Evolutionary conservation across 768 basidiomycete genomes (phyloP).

Genomic region (Boletus pseudopeckii): DNA sequence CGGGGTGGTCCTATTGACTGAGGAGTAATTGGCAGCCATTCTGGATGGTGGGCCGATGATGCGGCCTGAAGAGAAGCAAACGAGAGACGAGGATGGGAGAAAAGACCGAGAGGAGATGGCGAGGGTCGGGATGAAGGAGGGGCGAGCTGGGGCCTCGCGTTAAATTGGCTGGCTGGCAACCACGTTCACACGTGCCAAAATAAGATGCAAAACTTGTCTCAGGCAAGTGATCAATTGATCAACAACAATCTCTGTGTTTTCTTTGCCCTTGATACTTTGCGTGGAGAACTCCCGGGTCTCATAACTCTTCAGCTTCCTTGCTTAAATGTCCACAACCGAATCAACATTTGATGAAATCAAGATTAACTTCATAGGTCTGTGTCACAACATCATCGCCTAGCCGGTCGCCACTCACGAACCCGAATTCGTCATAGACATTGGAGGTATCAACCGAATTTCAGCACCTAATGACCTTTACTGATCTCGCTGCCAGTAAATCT

Average conservation of each 20-base stretch:
- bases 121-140: not conserved
- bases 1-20: conserved; percentile 36
- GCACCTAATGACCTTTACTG: not conserved
- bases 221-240: too few relatives aligned
- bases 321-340: not conserved
- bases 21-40: conserved; percentile 41
- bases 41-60: conserved; percentile 19
- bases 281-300: too few relatives aligned
- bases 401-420: not conserved
- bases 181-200: conserved; percentile 14
- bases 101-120: conserved; percentile 14
- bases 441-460: conserved; percentile 26
- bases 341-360: conserved; percentile 9
- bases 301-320: too few relatives aligned
- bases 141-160: not conserved
- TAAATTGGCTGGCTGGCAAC: not conserved
- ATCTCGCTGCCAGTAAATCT: conserved; percentile 41
- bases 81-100: conserved; percentile 18
- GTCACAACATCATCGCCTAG: not conserved
- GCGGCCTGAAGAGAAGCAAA: conserved; percentile 17
- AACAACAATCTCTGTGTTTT: too few relatives aligned
- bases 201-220: not conserved
- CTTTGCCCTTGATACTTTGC: too few relatives aligned
- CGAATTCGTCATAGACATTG: conserved; percentile 34
- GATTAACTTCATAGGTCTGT: conserved; percentile 34